Evolutionary conservation across 305 asterid species (phyloP), one percentile per base, ranked within the genome.

Genomic region (Solanum hybrid): DNA sequence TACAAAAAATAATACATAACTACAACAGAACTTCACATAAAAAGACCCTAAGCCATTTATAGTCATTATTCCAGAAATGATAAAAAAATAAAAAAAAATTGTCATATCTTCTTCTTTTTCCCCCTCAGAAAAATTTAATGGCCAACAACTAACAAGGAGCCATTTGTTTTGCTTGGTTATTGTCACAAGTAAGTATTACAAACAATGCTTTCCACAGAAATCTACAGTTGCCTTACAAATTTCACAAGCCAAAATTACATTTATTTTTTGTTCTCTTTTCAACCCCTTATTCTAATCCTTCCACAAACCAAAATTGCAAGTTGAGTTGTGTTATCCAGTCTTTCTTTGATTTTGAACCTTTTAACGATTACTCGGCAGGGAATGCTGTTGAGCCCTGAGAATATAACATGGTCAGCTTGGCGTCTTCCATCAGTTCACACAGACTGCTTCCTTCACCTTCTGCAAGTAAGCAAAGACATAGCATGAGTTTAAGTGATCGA

Each of bases 381-480:
- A 19, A 31, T n/a, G 22, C 56, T n/a, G 45, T 19, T 85, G 87
- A 85, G 7, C 75, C 12, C 31, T 5, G 29, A 51, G 75, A 45
- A 51, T 10, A 19, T 78, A 76, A 76, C 27, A 10, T 9, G 8
- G 27, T 17, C 81, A 32, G 81, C 42, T 76, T 32, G 27, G 24
- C 40, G 3, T 77, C 27, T 34, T 77, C 38, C 80, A 31, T 31
- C 17, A 29, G 12, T 81, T 92, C 86, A 93, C 35, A 87, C 77
- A 34, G 29, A 89, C 75, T 27, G 71, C 92, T 89, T 73, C 92
- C 84, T 92, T 93, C 88, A 87, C 95, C 89, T 89, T 93, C 97
- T 94, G 95, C 78, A 22, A 89, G 5, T 86, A 88, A 84, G 45
- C 80, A 10, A 76, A 35, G 60, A 45, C n/a, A 40, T 88, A 60